Evolutionary conservation across 2,329 filamentous ascomycete species (phyloP).

Genomic region (Hypoxylon sp.): DNA sequence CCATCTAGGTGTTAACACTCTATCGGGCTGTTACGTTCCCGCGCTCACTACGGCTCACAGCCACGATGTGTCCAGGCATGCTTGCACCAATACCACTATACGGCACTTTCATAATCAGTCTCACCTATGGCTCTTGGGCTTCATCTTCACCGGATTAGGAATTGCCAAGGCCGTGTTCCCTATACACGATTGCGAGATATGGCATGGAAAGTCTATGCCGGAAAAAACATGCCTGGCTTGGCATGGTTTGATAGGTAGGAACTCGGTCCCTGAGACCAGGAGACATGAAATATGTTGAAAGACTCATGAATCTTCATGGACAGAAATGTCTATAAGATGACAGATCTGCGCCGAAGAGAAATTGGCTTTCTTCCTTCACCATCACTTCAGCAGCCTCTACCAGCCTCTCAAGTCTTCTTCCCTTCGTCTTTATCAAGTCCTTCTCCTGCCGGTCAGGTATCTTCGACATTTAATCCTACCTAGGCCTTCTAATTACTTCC

Average conservation of each 20-base stretch:
- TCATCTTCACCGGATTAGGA: slow-evolving; percentile 30
- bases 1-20: slow-evolving; percentile 29
- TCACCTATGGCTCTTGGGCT: slow-evolving; percentile 22
- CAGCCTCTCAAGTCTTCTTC: slow-evolving; percentile 23
- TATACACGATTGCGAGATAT: slow-evolving; percentile 10
- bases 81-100: slow-evolving; percentile 7
- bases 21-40: slow-evolving; percentile 22
- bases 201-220: slow-evolving; percentile 9
- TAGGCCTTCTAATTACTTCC: slow-evolving; percentile 22
- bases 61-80: slow-evolving; percentile 23
- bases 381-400: slow-evolving; percentile 44
- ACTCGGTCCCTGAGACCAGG: background rate
- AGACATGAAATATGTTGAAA: slow-evolving; percentile 18
- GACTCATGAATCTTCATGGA: slow-evolving; percentile 29
- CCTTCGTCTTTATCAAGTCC: slow-evolving; percentile 31
- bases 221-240: slow-evolving; percentile 20
- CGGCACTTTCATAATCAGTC: slow-evolving; percentile 13
- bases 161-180: slow-evolving; percentile 17
- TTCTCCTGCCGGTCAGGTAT: slow-evolving; percentile 51
- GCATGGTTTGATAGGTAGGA: background rate
- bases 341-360: slow-evolving; percentile 18
- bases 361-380: slow-evolving; percentile 37
- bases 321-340: slow-evolving; percentile 47
- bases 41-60: slow-evolving; percentile 22
- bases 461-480: slow-evolving; percentile 28